Conservation (phyloP, 768 basidiomycete genomes). For the Kondoa malvinella region DNA sequence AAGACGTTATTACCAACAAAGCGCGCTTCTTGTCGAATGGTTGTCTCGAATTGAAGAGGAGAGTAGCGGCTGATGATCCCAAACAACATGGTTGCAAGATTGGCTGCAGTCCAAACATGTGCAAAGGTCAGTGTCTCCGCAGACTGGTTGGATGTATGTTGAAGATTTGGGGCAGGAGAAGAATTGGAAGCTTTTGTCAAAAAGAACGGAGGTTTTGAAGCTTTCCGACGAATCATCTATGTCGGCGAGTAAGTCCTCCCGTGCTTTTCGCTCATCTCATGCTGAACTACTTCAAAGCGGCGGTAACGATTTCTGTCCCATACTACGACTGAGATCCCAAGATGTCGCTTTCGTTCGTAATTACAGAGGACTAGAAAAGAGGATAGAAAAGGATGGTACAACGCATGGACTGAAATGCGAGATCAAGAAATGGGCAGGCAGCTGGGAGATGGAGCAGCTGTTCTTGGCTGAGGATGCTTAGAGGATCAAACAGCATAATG, state of each 20-base stretch:
- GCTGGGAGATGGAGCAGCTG: conserved; percentile 88
- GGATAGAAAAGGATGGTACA: conserved; percentile 56
- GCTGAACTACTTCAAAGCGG: conserved; percentile 35
- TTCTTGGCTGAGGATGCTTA: conserved; percentile 35
- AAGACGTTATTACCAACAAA: conserved; percentile 79
- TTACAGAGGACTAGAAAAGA: conserved; percentile 56
- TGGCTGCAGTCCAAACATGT: conserved; percentile 94
- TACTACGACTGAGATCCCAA: conserved; percentile 62
- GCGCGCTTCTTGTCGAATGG: conserved; percentile 60
- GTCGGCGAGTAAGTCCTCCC: conserved; percentile 54
- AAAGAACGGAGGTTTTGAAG: conserved; percentile 38
- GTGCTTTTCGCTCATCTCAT: neutral
- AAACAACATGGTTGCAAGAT: conserved; percentile 62
- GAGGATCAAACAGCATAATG: neutral
- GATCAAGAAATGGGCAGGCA: conserved; percentile 73
- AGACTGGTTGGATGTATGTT: neutral
- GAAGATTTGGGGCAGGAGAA: conserved; percentile 44
- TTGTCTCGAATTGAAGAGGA: conserved; percentile 55
- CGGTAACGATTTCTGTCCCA: conserved; percentile 84
- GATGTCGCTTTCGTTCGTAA: conserved; percentile 68
- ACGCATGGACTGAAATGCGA: conserved; percentile 49
- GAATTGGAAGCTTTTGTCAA: conserved; percentile 71
- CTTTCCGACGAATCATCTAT: conserved; percentile 66
- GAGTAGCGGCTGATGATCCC: conserved; percentile 44
- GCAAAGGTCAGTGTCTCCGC: conserved; percentile 52